phyloP scores from a whole-genome alignment of 106 monocot species.

The Dendrobium huoshanense region DNA sequence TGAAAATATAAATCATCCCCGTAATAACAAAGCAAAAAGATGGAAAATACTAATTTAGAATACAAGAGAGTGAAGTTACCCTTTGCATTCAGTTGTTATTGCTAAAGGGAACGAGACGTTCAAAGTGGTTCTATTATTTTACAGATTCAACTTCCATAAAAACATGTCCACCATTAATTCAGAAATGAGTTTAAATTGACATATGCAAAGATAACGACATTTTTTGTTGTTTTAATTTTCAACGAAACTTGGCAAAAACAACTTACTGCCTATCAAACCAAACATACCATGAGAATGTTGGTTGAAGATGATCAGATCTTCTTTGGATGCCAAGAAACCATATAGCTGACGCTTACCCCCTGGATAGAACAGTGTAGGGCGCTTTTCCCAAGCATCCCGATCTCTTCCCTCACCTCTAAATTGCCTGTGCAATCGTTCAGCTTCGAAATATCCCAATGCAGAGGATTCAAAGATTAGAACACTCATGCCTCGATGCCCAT shows the following conservation, averaged over 20 bases:
- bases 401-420: constrained; percentile 41
- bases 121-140: neutral
- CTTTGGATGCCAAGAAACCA: constrained; percentile 55
- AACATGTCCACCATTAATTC: neutral
- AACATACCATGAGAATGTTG: constrained; percentile 40
- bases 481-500: constrained; percentile 82
- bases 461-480: constrained; percentile 49
- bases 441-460: constrained; percentile 47
- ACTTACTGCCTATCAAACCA: neutral
- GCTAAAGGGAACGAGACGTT: neutral
- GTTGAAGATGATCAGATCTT: constrained; percentile 59
- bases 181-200: neutral
- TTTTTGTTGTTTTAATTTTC: neutral
- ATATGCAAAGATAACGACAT: neutral
- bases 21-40: neutral
- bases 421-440: constrained; percentile 53
- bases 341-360: constrained; percentile 55
- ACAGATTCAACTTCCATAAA: neutral
- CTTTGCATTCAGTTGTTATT: neutral
- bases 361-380: constrained; percentile 23
- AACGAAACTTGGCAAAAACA: neutral
- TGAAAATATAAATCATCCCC: neutral
- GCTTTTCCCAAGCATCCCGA: constrained; percentile 46
- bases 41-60: neutral
- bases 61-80: neutral